These are phyloP conservation scores for Alternaria postmessia DNA, from an alignment of 2,329 filamentous ascomycete genomes.

Conservation along the genomic window DNA sequence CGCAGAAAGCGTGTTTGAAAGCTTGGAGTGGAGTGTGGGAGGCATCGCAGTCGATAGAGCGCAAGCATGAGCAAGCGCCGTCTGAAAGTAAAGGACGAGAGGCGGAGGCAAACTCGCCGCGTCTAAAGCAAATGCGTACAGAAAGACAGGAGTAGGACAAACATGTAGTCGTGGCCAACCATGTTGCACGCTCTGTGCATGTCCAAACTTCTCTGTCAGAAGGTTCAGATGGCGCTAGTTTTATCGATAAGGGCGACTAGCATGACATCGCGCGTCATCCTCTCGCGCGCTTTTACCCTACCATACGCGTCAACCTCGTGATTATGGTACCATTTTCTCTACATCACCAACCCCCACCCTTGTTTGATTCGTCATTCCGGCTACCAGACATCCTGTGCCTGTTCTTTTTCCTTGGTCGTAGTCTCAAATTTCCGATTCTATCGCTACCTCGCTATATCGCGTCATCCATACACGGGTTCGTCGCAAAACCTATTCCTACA, in stretches of 20 bases:
- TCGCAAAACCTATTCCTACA: not conserved
- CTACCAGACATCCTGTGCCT: not conserved
- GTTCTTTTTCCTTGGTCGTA: not conserved
- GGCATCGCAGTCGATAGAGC: constrained; percentile 31
- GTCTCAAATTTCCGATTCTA: not conserved
- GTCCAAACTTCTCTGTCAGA: not conserved
- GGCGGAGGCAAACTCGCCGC: not conserved
- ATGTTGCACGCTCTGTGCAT: not conserved
- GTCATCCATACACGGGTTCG: not conserved
- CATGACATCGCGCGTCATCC: not conserved
- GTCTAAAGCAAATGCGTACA: not conserved
- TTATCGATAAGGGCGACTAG: constrained; percentile 5
- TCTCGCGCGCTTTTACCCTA: not conserved
- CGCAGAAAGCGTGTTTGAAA: constrained; percentile 32
- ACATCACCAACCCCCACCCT: not conserved
- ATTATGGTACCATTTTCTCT: not conserved
- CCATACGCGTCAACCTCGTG: not conserved
- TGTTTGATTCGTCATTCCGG: not conserved
- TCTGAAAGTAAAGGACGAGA: not conserved
- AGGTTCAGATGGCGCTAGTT: constrained; percentile 3
- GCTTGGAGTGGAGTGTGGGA: constrained; percentile 25
- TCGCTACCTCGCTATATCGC: not conserved
- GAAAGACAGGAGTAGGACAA: not conserved
- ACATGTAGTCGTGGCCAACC: not conserved
- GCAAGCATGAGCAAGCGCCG: constrained; percentile 35